phyloP scores from a whole-genome alignment of 495 filamentous ascomycete genomes.

The Entonaema liquescens region DNA sequence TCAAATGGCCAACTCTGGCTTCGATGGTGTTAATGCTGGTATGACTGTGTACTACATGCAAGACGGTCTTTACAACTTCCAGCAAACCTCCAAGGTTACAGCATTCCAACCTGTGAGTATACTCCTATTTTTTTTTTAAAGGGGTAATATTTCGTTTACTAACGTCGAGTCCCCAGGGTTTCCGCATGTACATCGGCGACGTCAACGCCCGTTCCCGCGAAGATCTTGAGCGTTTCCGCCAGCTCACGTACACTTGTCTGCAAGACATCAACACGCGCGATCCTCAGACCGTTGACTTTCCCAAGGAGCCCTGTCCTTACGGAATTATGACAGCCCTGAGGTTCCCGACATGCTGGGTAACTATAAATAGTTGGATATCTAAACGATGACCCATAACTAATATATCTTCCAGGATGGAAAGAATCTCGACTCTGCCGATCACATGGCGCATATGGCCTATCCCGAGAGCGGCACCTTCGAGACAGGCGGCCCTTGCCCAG shows the following conservation, averaged over 20 bases:
- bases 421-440: constrained; percentile 49
- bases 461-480: constrained; percentile 47
- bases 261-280: constrained; percentile 24
- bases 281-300: constrained; percentile 11
- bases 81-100: constrained; percentile 3
- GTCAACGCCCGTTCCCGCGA: neutral
- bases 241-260: constrained; percentile 30
- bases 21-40: neutral
- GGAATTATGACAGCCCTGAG: constrained; percentile 36
- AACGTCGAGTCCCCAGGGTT: neutral
- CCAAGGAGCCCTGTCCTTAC: constrained; percentile 20
- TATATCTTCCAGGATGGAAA: too few relatives aligned
- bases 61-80: constrained; percentile 13
- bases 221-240: constrained; percentile 11
- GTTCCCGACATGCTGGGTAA: constrained; percentile 43
- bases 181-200: constrained; percentile 9
- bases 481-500: constrained; percentile 28
- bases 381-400: too few relatives aligned
- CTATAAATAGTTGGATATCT: too few relatives aligned
- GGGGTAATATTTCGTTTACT: neutral
- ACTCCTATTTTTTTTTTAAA: neutral
- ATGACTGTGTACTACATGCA: constrained; percentile 16
- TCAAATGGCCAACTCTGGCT: constrained; percentile 14
- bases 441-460: constrained; percentile 45
- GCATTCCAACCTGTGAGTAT: constrained; percentile 6